These are phyloP conservation scores for Pholiota microspora DNA, from an alignment of 768 basidiomycete species.

Conservation along the genomic window DNA sequence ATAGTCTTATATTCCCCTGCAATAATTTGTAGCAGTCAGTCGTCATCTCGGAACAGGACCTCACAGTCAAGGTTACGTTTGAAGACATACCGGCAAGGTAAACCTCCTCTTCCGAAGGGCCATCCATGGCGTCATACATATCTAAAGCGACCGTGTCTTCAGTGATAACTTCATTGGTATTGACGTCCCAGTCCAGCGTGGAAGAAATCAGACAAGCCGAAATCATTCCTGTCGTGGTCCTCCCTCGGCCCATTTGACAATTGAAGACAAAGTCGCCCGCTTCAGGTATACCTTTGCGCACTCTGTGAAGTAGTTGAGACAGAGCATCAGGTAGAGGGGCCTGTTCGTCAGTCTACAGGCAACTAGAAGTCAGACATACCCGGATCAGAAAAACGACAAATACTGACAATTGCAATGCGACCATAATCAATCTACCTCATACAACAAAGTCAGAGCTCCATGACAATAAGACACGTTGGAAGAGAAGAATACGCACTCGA, in stretches of 20 bases:
- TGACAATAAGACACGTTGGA: background rate
- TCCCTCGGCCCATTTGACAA: constrained; percentile 92
- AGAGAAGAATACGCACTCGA: constrained; percentile 42
- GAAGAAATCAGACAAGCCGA: constrained; percentile 85
- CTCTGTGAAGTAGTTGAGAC: constrained; percentile 71
- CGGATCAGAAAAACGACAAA: background rate
- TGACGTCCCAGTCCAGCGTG: constrained; percentile 56
- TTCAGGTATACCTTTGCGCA: constrained; percentile 53
- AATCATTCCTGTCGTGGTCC: constrained; percentile 97
- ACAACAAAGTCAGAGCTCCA: background rate
- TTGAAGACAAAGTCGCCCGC: constrained; percentile 89
- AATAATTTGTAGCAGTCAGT: background rate
- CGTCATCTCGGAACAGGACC: background rate
- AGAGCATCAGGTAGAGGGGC: constrained; percentile 90
- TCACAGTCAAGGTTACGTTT: background rate
- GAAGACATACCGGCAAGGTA: constrained; percentile 70
- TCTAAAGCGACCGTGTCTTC: constrained; percentile 34
- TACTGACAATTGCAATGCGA: constrained; percentile 85
- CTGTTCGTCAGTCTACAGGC: constrained; percentile 87
- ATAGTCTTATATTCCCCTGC: constrained; percentile 98
- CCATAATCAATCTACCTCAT: constrained; percentile 71
- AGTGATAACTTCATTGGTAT: constrained; percentile 34
- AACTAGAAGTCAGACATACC: constrained; percentile 2
- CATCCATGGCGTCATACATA: constrained; percentile 71
- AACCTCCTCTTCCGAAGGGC: constrained; percentile 83